Evolutionary conservation across 2,329 filamentous ascomycete species (phyloP), one percentile per base, ranked within the genome.

Genomic region (Teratosphaeriaceae sp.): DNA sequence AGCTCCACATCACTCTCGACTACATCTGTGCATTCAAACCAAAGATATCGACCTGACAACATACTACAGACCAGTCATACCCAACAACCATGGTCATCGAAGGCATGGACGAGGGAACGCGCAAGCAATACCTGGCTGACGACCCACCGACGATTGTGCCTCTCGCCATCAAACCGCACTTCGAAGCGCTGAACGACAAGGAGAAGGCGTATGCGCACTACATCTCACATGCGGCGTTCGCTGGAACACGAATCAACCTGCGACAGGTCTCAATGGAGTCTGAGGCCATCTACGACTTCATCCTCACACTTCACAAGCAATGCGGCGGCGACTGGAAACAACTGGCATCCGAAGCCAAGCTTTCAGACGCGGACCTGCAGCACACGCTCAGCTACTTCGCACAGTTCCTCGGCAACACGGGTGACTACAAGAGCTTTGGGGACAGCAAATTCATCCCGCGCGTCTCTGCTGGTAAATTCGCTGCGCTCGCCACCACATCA

Each of bases 161-260:
- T 37, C 78, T 98, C 38, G 83, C 88, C 64, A 92, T 97, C 64
- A 88, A 88, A 69, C 85, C 88, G 62, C 90, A 97, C 68, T 98
- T 97, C 58, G 84, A 90, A 43, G 79, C 81, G 26, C 67, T 92
- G 48, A 75, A 69, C 41, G 78, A 85, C 57, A 73, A 84, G 62
- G 80, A 94, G 71, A 52, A 55, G 47, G 54, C 88, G 45, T 60
- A 60, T 30, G 56, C 57, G 19, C 58, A 60, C 44, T 59, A 83
- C 61, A 86, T 94, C 62, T 87, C 82, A 76, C 79, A 67, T 44
- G 71, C 70, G 20, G 69, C 67, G 40, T 67, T 70, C 37, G 63
- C 70, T 26, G 74, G 74, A 5, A 70, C 70, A 3, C 63, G 74
- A 35, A 68, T 77, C 40, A 70, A 76, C 37, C 64, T 77, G 21